Base-by-base conservation (phyloP, 208 protist species). In the Tritrichomonas musculus region DNA sequence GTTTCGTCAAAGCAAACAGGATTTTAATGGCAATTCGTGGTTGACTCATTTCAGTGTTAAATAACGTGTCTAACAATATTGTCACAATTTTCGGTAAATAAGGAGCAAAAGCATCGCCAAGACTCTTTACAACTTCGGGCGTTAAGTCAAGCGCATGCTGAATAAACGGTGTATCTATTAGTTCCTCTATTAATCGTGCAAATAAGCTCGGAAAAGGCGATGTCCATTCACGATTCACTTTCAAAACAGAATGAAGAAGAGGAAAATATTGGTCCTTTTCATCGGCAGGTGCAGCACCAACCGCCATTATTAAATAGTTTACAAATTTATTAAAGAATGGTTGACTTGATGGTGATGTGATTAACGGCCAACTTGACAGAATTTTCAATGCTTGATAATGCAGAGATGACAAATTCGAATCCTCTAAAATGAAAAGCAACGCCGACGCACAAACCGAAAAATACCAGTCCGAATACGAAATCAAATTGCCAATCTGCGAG, bases 21-120 rank as follows among this genome's bases (percentile, higher is more conserved):
- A 82, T 50, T 17, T 82, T 82, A 8, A 30, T 47, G 30, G 73
- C 73, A n/a, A 82, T 82, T n/a, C 17, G 41, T n/a, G 73, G 73
- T 50, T 82, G 73, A 17, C 27, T 30, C 11, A 82, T 30, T 50
- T 82, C 73, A 30, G 17, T 50, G 4, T 82, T 39, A 39, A 82
- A 82, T 82, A 82, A 82, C 22, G 73, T 82, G 49, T 82, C 73
- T 30, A 82, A 50, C 4, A 82, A 39, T n/a, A 39, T 47, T 30
- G 73, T 50, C 2, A 82, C 73, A 47, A 82, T 82, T 82, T 82
- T 39, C 30, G 73, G 73, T 50, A 82, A 82, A 50, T n/a, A 82
- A n/a, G 73, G 73, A 8, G 73, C 33, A 50, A 82, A 82, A n/a
- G 73, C 33, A 25, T 50, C 73, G 1, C 33, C 73, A 8, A 82